phyloP scores from a whole-genome alignment of 225 moss, liverwort and hornwort species.

The Pleurozium schreberi region DNA sequence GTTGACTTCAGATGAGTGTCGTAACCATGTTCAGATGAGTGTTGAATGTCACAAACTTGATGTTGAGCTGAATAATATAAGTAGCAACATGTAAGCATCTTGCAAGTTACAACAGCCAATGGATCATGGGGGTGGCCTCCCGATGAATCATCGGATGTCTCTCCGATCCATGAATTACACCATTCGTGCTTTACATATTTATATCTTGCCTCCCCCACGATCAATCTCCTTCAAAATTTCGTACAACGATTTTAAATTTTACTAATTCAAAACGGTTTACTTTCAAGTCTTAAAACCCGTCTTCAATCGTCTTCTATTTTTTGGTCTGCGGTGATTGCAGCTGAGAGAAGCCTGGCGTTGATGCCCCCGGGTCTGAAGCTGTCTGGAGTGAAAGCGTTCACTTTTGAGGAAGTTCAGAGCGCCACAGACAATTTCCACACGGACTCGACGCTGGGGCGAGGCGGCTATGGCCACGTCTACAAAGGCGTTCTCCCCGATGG shows the following conservation, averaged over 20 bases:
- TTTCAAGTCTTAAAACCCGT: neutral
- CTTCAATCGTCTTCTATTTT: too few species aligned
- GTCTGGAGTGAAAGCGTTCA: conserved; percentile 68
- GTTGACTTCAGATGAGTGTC: neutral
- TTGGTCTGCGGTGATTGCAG: conserved; percentile 8
- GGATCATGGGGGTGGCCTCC: neutral
- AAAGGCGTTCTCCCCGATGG: conserved; percentile 47
- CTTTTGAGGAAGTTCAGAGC: conserved; percentile 42
- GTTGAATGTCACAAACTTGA: neutral
- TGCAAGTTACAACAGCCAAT: neutral
- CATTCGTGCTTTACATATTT: neutral
- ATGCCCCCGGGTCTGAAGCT: conserved; percentile 57
- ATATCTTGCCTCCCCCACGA: neutral
- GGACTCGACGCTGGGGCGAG: conserved; percentile 36
- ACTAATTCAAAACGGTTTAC: neutral
- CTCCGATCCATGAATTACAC: neutral
- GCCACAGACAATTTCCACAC: conserved; percentile 55
- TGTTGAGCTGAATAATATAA: neutral
- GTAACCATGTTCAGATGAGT: neutral
- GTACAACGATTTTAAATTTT: neutral
- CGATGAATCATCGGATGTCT: too few species aligned
- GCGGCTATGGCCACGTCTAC: conserved; percentile 81
- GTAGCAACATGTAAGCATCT: neutral
- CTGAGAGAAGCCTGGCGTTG: conserved; percentile 33
- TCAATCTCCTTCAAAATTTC: neutral